These are phyloP conservation scores for Phytophthora fragariae DNA, from an alignment of 352 stramenopile genomes.

Conservation along the genomic window DNA sequence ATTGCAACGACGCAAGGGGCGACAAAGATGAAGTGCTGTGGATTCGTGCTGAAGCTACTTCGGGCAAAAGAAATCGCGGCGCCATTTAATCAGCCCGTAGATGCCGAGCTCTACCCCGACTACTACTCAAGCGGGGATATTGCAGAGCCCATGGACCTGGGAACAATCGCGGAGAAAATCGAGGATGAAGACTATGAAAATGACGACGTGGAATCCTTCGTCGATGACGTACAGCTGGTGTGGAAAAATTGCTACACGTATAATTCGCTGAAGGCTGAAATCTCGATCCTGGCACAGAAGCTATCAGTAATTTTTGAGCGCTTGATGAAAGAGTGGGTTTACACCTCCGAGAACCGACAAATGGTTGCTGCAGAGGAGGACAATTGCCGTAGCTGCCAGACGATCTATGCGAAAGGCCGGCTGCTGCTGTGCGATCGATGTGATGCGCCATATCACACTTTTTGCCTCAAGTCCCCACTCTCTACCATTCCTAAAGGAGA, in stretches of 20 bases:
- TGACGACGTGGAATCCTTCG: constrained; percentile 82
- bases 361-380: constrained; percentile 80
- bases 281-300: constrained; percentile 79
- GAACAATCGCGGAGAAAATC: constrained; percentile 85
- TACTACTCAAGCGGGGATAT: constrained; percentile 82
- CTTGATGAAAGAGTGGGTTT: constrained; percentile 84
- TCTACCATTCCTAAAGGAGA: constrained; percentile 64
- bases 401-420: constrained; percentile 68
- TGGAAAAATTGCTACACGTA: constrained; percentile 91
- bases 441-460: constrained; percentile 86
- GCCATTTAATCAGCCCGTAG: constrained; percentile 88
- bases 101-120: constrained; percentile 84
- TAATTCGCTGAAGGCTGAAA: constrained; percentile 86
- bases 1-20: constrained; percentile 66
- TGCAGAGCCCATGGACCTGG: constrained; percentile 81
- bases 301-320: constrained; percentile 81
- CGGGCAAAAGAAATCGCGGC: constrained; percentile 78
- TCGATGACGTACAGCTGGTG: constrained; percentile 83
- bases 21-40: constrained; percentile 73
- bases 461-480: constrained; percentile 75
- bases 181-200: constrained; percentile 88
- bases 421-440: constrained; percentile 84
- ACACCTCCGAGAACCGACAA: constrained; percentile 57
- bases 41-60: constrained; percentile 77
- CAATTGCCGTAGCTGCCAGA: constrained; percentile 79